phyloP scores from a whole-genome alignment of 345 rosid species.

The Durio zibethinus region DNA sequence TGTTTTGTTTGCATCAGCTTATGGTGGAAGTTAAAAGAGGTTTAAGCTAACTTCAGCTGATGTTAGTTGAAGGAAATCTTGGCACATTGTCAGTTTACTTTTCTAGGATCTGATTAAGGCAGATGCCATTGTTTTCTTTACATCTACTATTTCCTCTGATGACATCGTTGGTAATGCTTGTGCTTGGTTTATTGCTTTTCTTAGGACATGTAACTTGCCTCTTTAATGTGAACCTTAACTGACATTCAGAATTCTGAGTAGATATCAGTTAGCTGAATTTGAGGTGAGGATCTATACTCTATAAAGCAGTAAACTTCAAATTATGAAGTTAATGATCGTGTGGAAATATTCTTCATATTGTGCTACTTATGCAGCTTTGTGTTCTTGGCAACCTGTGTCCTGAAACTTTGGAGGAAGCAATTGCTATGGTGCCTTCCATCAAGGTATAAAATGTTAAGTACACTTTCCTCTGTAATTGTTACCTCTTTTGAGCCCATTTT shows the following conservation, averaged over 20 bases:
- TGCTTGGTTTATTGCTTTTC: neutral
- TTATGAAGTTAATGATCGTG: neutral
- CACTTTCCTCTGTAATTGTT: neutral
- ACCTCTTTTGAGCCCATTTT: neutral
- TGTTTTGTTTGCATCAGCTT: neutral
- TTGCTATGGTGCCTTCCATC: constrained; percentile 95
- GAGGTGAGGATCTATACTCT: constrained; percentile 50
- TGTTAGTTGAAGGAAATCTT: neutral
- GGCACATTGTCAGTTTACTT: neutral
- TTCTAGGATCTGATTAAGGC: neutral
- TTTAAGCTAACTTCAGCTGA: neutral
- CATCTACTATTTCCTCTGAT: neutral
- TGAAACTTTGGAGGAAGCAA: constrained; percentile 97
- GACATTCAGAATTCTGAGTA: constrained; percentile 66
- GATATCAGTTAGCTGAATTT: constrained; percentile 85
- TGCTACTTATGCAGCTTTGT: constrained; percentile 61
- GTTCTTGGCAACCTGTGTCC: constrained; percentile 98
- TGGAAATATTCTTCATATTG: neutral
- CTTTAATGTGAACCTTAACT: constrained; percentile 45
- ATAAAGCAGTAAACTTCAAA: neutral
- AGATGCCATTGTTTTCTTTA: neutral
- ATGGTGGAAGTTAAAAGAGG: neutral
- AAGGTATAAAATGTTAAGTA: constrained; percentile 43
- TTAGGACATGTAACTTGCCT: neutral
- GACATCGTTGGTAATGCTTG: constrained; percentile 1